Evolutionary conservation across 352 stramenopile genomes (phyloP).

Genomic region (Globisporangium ultimum): DNA sequence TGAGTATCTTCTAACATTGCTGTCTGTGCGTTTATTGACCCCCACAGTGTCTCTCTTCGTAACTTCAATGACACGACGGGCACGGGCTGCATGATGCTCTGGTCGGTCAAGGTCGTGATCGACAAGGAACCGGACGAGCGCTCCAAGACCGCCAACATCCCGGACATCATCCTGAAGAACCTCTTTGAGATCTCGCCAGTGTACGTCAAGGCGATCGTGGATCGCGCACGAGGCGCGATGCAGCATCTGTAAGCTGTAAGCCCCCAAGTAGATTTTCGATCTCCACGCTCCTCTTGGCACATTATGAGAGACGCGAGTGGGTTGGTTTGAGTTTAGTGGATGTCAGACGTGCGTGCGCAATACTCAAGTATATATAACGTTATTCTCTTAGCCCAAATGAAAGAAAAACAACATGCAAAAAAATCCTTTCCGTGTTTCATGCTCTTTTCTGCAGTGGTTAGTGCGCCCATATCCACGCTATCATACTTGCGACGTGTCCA

Average conservation of each 20-base stretch:
- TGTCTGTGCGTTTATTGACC: background rate
- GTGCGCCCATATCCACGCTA: too few species aligned
- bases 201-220: slow-evolving; percentile 82
- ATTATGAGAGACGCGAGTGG: background rate
- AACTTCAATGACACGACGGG: slow-evolving; percentile 78
- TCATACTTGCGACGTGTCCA: too few species aligned
- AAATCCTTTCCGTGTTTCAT: too few species aligned
- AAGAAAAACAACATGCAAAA: too few species aligned
- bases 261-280: background rate
- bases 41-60: slow-evolving; percentile 61
- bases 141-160: slow-evolving; percentile 74
- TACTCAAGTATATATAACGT: background rate
- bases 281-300: too few species aligned
- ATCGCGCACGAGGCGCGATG: slow-evolving; percentile 54
- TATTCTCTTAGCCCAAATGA: background rate
- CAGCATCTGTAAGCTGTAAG: slow-evolving; percentile 33
- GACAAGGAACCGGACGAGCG: slow-evolving; percentile 74
- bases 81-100: slow-evolving; percentile 67
- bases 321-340: slow-evolving; percentile 9
- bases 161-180: slow-evolving; percentile 88
- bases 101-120: slow-evolving; percentile 81
- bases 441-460: too few species aligned
- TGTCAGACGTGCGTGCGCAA: slow-evolving; percentile 14
- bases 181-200: slow-evolving; percentile 84
- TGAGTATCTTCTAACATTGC: background rate